Base-by-base conservation (phyloP, 371 early-diverging fungal genomes). In the Rhizopus stolonifer region DNA sequence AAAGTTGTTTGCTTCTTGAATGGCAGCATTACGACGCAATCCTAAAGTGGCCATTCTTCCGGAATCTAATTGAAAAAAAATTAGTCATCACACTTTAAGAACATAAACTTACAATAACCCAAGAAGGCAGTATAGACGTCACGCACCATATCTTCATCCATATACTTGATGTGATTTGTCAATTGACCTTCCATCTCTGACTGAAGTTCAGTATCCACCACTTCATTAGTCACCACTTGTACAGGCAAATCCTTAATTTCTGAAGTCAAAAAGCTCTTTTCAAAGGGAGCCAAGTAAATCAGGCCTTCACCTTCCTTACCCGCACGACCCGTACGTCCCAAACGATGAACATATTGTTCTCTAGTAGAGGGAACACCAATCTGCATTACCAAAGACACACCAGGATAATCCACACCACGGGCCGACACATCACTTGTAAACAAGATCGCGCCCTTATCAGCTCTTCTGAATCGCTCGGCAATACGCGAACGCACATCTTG, bases 391-490 rank as follows among this genome's bases (percentile, higher is more conserved):
- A 95, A 75, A 0, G 90, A 87, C 2, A 99, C 95, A 69, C 91
- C 94, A 17, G 99, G 98, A 49, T 98, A 98, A 73, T 99, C 99
- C 14, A 99, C 91, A 32, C 99, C 99, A 63, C 99, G 92, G 29
- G 99, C 99, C 49, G 98, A 98, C 5, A 99, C 98, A 74, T 99
- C 99, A 0, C 99, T 94, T 1, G 99, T 98, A 57, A 99, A 88
- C 60, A 99, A 69, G 29, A 96, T 80, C 18, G 84, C 77, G n/a
- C 72, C 76, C 5, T 56, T 43, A 7, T 58, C 69, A 15, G 81
- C 63, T n/a, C 62, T 67, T 45, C 94, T 82, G 86, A 97, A 97
- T 14, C 67, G 67, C 26, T 86, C 79, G 0, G 94, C 79, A 7
- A 89, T 85, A 21, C 78, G 71, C 23, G 80, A 78, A 40, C 98